A percentile compares a stretch with the other conserved stretches of the same genome.
Conservation (phyloP, 1,139 yeast genomes). For the Magnusiomyces fungicola region DNA sequence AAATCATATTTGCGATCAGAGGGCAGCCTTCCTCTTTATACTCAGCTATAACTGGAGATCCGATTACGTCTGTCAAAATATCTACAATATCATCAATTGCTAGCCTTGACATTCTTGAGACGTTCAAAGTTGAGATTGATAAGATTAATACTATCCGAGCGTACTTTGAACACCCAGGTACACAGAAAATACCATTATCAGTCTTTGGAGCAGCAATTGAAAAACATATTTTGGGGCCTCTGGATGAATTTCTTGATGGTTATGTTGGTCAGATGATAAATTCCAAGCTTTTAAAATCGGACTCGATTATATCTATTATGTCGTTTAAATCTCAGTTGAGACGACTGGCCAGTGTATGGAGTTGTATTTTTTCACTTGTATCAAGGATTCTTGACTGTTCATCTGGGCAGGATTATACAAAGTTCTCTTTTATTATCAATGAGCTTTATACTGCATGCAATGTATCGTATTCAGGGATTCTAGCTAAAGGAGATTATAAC, state of each 20-base stretch:
- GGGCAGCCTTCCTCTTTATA: neutral
- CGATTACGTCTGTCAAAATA: neutral
- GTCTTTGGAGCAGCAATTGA: constrained; percentile 5
- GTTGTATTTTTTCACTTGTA: neutral
- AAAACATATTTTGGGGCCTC: neutral
- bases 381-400: neutral
- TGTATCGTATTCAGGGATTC: neutral
- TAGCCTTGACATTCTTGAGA: neutral
- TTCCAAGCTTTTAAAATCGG: no score
- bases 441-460: neutral
- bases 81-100: neutral
- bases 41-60: neutral
- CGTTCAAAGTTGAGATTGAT: neutral
- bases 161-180: neutral
- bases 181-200: neutral
- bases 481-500: neutral
- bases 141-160: neutral
- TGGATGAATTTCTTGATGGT: neutral
- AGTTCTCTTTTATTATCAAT: constrained; percentile 1
- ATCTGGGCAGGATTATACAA: neutral
- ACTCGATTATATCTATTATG: neutral
- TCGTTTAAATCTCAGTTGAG: neutral
- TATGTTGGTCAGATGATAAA: neutral
- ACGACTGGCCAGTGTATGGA: neutral
- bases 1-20: neutral